A percentile compares a stretch with the other conserved stretches of the same genome.
Conservation (phyloP, 352 stramenopile genomes). For the Pythium volutum region DNA sequence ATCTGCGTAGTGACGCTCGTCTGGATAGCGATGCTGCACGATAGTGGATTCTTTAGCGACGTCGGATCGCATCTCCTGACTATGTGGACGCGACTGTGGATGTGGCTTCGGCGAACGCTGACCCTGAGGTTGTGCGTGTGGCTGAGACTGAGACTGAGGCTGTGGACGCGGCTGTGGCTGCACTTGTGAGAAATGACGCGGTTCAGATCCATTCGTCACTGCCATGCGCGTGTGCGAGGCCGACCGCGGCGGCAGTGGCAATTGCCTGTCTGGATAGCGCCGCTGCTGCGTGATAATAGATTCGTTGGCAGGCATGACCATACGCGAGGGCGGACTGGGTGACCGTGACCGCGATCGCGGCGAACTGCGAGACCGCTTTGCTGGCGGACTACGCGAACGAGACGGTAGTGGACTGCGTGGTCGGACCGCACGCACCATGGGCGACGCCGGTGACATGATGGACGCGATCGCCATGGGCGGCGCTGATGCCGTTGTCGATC, state of each 20-base stretch:
- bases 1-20: not conserved
- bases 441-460: not conserved
- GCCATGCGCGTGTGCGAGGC: too few relatives aligned
- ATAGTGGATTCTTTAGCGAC: not conserved
- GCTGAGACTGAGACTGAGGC: not conserved
- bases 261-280: too few relatives aligned
- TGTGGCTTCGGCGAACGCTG: too few relatives aligned
- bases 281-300: not conserved
- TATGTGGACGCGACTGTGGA: not conserved
- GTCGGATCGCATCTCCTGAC: not conserved
- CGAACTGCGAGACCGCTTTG: not conserved
- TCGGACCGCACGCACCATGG: not conserved
- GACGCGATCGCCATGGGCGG: not conserved
- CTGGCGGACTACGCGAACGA: not conserved
- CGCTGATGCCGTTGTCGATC: not conserved
- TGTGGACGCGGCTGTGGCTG: not conserved
- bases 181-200: too few relatives aligned
- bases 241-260: too few relatives aligned
- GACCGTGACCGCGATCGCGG: not conserved
- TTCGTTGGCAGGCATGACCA: not conserved
- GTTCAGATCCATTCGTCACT: too few relatives aligned
- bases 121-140: not conserved
- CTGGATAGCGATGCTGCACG: not conserved
- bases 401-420: not conserved
- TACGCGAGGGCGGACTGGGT: not conserved